Conservation (phyloP, 306 rosid genomes). For the Leucaena leucocephala region DNA sequence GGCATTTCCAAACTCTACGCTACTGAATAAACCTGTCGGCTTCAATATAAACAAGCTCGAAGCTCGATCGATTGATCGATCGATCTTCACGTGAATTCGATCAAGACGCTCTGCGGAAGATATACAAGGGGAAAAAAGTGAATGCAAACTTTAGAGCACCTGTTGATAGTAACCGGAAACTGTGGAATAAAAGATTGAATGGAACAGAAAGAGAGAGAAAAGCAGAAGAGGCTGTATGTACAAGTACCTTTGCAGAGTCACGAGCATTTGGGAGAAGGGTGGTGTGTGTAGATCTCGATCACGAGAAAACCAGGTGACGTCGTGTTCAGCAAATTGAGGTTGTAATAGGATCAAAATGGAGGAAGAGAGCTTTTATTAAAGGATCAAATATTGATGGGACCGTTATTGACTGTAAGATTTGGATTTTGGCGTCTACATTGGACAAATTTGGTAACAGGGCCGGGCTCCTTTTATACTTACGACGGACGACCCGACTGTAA, state of each 20-base stretch:
- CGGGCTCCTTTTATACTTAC: slow-evolving; percentile 1
- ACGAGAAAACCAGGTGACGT: slow-evolving; percentile 3
- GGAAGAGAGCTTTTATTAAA: neutral
- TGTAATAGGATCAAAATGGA: neutral
- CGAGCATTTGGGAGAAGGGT: neutral
- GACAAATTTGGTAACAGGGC: neutral
- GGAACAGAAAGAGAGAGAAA: neutral
- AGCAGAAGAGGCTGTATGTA: neutral
- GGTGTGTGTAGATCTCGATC: neutral
- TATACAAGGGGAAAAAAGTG: neutral
- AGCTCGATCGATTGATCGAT: neutral
- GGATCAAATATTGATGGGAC: neutral
- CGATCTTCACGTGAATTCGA: neutral
- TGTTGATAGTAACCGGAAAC: neutral
- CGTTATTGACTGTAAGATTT: neutral
- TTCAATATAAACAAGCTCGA: neutral
- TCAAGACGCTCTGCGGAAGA: neutral
- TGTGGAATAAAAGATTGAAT: neutral
- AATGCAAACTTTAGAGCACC: neutral
- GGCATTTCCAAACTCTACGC: slow-evolving; percentile 22
- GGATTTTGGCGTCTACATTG: neutral
- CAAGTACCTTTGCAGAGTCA: neutral
- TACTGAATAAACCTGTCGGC: neutral
- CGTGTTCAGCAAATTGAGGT: neutral
- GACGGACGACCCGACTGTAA: neutral